Base-by-base conservation (phyloP, 2,329 filamentous ascomycete genomes). In the Penicillium brasilianum region DNA sequence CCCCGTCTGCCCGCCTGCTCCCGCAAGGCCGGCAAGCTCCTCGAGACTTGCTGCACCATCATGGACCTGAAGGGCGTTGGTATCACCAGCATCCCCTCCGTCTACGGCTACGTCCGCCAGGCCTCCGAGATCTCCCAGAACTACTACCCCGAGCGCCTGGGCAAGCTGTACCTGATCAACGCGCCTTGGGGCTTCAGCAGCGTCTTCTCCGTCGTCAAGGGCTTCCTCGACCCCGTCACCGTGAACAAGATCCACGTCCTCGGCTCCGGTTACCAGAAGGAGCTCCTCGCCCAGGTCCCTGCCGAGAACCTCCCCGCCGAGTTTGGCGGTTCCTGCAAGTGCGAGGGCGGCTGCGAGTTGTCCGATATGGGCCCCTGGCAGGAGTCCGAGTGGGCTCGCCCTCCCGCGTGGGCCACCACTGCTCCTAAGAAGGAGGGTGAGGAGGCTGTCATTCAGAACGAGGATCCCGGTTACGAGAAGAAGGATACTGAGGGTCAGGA, bases 31-130 rank as follows among this genome's bases (percentile, higher is more conserved):
- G 92, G 91, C 72, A 87, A 90, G 74, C 88, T 99, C 60, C 89
- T 97, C 73, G 95, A 99, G 84, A 99, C 95, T 25, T 97, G 92
- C 84, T 98, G 95, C 88, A 94, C 91, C 66, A 93, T 99, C 81
- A 95, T 98, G 90, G 95, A 99, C 80, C 86, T 97, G 78, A 97
- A 97, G 84, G 93, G 93, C 64, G 93, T 99, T 25, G 92, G 92
- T 61, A 81, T 98, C 70, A 85, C 84, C 76, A 95, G 90, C 80
- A 88, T 92, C 46, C 85, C 88, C 64, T 90, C 90, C 63, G 94
- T 97, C 60, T 97, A 96, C 83, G 85, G 87, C 57, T 98, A 97
- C 82, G 87, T 99, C 69, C 87, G 87, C 72, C 87, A 90, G 76
- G 93, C 92, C 49, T 95, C 92, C 36, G 88, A 83, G 77, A 91